A percentile compares a stretch with the other conserved stretches of the same genome.
Evolutionary conservation across 257 asterid genomes (phyloP).

Genomic region (Scutellaria galericulata): DNA sequence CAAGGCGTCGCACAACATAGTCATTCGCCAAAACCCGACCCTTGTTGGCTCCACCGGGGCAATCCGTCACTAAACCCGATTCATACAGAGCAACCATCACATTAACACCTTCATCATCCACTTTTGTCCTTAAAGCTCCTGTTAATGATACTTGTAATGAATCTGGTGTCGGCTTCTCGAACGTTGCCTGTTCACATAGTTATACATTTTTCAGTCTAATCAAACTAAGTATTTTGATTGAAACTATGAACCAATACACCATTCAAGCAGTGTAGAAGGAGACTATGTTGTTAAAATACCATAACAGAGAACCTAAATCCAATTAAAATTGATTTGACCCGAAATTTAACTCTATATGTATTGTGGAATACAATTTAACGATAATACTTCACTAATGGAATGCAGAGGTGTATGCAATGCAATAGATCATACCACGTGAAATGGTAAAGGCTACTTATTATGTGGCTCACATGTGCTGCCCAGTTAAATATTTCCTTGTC

Average conservation of each 20-base stretch:
- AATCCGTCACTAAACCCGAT: conserved; percentile 64
- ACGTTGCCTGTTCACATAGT: conserved; percentile 55
- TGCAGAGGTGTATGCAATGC: too few relatives aligned
- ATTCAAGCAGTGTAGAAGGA: too few relatives aligned
- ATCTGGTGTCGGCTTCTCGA: conserved; percentile 58
- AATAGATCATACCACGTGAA: too few relatives aligned
- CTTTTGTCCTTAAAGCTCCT: conserved; percentile 64
- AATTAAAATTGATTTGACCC: too few relatives aligned
- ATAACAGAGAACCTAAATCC: too few relatives aligned
- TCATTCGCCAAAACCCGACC: conserved; percentile 74
- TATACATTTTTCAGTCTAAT: background rate
- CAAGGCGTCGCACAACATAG: conserved; percentile 75
- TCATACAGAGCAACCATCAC: conserved; percentile 78
- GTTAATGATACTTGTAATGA: conserved; percentile 62
- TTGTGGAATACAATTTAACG: too few relatives aligned
- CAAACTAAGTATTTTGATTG: too few relatives aligned
- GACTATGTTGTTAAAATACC: too few relatives aligned
- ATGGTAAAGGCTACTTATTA: background rate
- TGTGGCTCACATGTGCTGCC: background rate
- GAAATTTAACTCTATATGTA: too few relatives aligned
- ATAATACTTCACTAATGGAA: too few relatives aligned
- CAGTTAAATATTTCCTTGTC: background rate
- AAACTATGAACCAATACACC: too few relatives aligned
- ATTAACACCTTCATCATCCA: conserved; percentile 53
- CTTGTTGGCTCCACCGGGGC: conserved; percentile 67